These are phyloP conservation scores for Neurospora discreta DNA, from an alignment of 495 filamentous ascomycete genomes.

Conservation along the genomic window DNA sequence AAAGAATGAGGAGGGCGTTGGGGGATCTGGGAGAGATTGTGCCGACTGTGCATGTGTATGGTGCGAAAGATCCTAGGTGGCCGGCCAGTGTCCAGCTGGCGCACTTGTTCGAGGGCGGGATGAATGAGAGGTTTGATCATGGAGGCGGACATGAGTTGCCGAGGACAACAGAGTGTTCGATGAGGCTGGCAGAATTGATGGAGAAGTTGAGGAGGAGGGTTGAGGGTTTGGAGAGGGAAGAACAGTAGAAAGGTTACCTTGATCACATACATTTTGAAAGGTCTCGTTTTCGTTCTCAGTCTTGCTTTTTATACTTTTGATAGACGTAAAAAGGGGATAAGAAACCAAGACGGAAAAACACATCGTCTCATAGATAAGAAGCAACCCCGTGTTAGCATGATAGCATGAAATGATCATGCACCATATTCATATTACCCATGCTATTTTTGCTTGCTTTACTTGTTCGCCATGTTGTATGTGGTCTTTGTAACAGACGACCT, in stretches of 20 bases:
- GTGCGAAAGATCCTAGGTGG: slow-evolving; percentile 46
- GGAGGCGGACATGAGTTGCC: slow-evolving; percentile 43
- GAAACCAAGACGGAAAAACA: background rate
- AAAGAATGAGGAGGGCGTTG: slow-evolving; percentile 23
- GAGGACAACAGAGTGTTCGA: slow-evolving; percentile 17
- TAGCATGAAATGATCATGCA: background rate
- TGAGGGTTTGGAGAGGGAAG: background rate
- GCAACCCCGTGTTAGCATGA: background rate
- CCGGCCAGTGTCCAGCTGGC: slow-evolving; percentile 44
- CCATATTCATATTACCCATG: background rate
- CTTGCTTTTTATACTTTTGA: background rate
- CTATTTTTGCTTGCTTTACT: background rate
- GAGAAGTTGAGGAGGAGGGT: slow-evolving; percentile 6
- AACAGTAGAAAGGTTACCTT: background rate
- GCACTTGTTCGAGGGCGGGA: slow-evolving; percentile 40
- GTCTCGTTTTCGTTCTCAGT: background rate
- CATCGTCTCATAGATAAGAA: background rate
- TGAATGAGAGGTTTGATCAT: slow-evolving; percentile 34
- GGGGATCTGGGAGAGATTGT: slow-evolving; percentile 15
- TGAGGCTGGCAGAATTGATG: slow-evolving; percentile 16
- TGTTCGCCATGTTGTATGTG: background rate
- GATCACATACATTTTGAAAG: no score
- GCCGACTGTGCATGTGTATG: slow-evolving; percentile 54
- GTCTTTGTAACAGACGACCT: background rate
- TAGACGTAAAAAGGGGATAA: background rate